Evolutionary conservation across 2,329 filamentous ascomycete genomes (phyloP), one percentile per base, ranked within the genome.

Genomic region (Fusarium sp.): DNA sequence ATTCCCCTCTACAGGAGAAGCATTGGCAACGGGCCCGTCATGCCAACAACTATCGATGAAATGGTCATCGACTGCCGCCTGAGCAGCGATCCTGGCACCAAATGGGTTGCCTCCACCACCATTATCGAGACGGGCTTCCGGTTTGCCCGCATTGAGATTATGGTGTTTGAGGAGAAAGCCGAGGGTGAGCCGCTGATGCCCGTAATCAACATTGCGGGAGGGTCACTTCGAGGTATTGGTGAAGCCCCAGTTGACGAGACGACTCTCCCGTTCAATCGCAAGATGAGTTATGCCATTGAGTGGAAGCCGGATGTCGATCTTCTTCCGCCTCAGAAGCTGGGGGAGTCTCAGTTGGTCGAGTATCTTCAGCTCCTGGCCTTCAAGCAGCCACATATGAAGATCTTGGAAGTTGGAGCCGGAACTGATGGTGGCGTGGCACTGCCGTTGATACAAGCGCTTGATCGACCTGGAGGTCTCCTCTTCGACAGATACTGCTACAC

Each of bases 21-120:
- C n/a, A 62, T 67, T 54, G 68, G 68, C 33, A 70, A 57, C 3
- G 67, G 70, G 4, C 58, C 70, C 6, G 67, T 72, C 2, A 72
- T 72, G 70, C 70, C 70, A 13, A 72, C 70, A 14, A 67, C 33
- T 41, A 70, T 72, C 11, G 64, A 69, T 4, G 69, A 67, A 14
- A 20, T 72, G 52, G 64, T 54, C 4, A 66, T 72, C 31, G 67
- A 68, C 56, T 61, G 48, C 27, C 64, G 39, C 10, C 9, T 68
- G 20, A 31, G 65, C 56, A 71, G 65, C 20, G 39, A 61, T 6
- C 68, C 65, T 8, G 65, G 65, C 20, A 68, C 68, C 9, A 68
- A 62, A 71, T 71, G 68, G 68, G 24, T 68, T 31, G 61, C 60
- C 3, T 27, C 65, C 22, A 71, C 68, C 18, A 68, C 60, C 1